Evolutionary conservation across 768 basidiomycete genomes (phyloP), one percentile per base, ranked within the genome.

Genomic region (Bullera alba): DNA sequence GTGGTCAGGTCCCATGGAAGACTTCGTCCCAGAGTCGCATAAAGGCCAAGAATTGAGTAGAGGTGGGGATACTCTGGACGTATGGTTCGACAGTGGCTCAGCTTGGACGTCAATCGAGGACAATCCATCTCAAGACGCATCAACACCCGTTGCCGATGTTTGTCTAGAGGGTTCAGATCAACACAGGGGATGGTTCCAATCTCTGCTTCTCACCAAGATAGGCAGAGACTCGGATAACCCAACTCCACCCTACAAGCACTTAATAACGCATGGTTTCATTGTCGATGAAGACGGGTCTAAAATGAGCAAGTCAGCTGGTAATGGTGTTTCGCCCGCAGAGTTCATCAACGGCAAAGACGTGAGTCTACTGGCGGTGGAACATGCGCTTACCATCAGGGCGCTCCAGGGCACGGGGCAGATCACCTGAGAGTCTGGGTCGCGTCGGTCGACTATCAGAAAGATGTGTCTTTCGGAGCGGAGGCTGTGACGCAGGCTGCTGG

Each of bases 141-240:
- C 6, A 12, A 57, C 62, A 25, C 43, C 67, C 1, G 28, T 78
- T 45, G 87, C 91, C 1, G 91, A 97, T 62, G 78, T 96, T 25
- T 93, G 88, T 66, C 75, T 99, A 25, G 93, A 99, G 65, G 95
- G 95, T 14, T 86, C 87, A 1, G 93, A 99, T 72, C 93, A 97
- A 71, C 93, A 99, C 71, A 84, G 93, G 5, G 93, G 93, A 7
- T 99, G 93, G 93, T 99, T 99, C 77, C 95, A 99, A 73, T 92
- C 89, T 50, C 85, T 88, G 58, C 74, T 99, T 23, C 75, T 99
- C 41, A 97, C 95, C 3, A 80, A 82, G 8, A 74, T 93, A 17
- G 75, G 80, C 17, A 72, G 10, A 14, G 15, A 14, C 5, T 26
- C 75, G 2, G 57, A 72, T 51, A 68, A 10, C 53, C 63, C n/a